A percentile compares a stretch with the other conserved stretches of the same genome.
Evolutionary conservation across 1,139 yeast genomes (phyloP).

Genomic region (Magnusiomyces sp.): DNA sequence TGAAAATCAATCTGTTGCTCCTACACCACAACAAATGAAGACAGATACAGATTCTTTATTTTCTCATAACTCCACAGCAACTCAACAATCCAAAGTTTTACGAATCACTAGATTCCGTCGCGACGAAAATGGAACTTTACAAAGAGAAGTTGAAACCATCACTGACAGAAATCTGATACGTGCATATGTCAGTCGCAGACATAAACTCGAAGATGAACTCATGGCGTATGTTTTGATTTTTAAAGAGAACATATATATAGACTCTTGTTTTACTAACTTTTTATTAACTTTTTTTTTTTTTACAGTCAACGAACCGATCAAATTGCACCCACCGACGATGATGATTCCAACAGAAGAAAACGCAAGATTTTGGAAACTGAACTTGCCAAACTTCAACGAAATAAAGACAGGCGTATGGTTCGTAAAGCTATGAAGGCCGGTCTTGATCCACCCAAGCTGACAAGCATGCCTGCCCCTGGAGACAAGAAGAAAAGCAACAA

Average conservation of each 20-base stretch:
- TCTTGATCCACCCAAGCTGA: constrained; percentile 18
- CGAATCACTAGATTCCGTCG: constrained; percentile 71
- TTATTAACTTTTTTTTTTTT: neutral
- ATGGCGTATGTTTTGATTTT: constrained; percentile 37
- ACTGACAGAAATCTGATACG: constrained; percentile 81
- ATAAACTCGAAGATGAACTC: constrained; percentile 62
- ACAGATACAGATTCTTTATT: constrained; percentile 29
- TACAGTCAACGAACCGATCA: constrained; percentile 38
- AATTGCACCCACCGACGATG: constrained; percentile 73
- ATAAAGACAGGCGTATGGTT: constrained; percentile 54
- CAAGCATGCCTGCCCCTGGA: constrained; percentile 30
- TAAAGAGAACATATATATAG: neutral
- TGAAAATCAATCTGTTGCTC: neutral
- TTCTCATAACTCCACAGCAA: constrained; percentile 24
- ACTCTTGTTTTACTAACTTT: constrained; percentile 8
- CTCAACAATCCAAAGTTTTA: constrained; percentile 41
- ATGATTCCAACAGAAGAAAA: constrained; percentile 71
- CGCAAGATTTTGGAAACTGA: constrained; percentile 71
- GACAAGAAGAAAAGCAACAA: constrained; percentile 27
- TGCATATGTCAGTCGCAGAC: constrained; percentile 75
- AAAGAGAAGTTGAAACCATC: constrained; percentile 69
- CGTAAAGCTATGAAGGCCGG: constrained; percentile 40
- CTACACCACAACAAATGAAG: constrained; percentile 9
- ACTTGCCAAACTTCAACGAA: constrained; percentile 73
- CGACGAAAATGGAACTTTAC: constrained; percentile 81